Base-by-base conservation (phyloP, 2,329 filamentous ascomycete species). In the Fusarium sp. region DNA sequence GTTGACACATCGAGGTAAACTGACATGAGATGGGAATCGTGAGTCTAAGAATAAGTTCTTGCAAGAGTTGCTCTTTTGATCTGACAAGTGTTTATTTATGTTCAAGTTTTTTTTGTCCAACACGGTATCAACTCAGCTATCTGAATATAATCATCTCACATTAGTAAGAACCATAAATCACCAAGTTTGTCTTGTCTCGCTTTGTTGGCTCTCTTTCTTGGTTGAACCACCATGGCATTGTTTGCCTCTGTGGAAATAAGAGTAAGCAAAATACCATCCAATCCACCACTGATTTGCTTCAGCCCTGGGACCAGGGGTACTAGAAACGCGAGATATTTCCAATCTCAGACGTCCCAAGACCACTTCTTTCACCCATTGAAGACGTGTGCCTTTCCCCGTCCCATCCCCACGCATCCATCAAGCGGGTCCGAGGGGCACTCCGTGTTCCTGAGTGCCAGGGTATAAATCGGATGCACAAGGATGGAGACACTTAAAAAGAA, bases 371-470 rank as follows among this genome's bases (percentile, higher is more conserved):
- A 34, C 11, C 12, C 31, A 6, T 34, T n/a, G n/a, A 34, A 34
- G 31, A 11, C 12, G n/a, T 55, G n/a, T 55, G 50, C 56, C 34
- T 34, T 47, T 24, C 29, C 15, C 41, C 44, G 53, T 54, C 53
- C 50, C 53, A 56, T 54, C 53, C 50, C 53, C 59, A 63, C 39
- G 49, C 45, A 35, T 39, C 32, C 45, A 35, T 39, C 32, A 19
- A 32, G 56, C 53, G 58, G 59, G 54, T 49, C 46, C 40, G 25
- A 29, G 49, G 36, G 19, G 12, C 26, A 52, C 46, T 31, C 57
- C 51, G 52, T 60, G 64, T 54, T 56, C 51, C 61, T 67, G 53
- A 51, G n/a, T 24, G 36, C 35, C 43, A 61, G 46, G 52, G 34
- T 51, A 19, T 31, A 19, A 19, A 48, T 24, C 58, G 42, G 62